Conservation (phyloP, 768 basidiomycete species). For the Serendipita sp. region DNA sequence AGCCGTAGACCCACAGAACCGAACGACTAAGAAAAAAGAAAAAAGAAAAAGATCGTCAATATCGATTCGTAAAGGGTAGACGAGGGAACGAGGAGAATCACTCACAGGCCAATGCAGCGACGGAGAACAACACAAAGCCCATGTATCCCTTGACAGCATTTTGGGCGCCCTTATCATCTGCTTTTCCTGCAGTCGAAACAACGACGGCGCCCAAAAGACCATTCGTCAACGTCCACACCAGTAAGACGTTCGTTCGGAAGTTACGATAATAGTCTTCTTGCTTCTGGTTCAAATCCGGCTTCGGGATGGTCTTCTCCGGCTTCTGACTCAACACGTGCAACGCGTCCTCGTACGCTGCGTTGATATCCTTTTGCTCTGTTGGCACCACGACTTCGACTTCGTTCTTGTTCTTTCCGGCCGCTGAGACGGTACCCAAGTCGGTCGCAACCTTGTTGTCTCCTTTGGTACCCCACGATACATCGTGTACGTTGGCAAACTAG, state of each 20-base stretch:
- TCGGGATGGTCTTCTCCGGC: constrained; percentile 53
- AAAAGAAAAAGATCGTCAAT: background rate
- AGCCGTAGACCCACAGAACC: constrained; percentile 64
- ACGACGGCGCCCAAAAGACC: constrained; percentile 61
- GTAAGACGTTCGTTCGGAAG: constrained; percentile 83
- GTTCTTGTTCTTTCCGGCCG: constrained; percentile 33
- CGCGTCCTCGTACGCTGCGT: constrained; percentile 77
- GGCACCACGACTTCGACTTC: constrained; percentile 80
- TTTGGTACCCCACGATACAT: constrained; percentile 93
- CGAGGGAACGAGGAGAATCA: constrained; percentile 12
- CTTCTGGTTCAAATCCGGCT: constrained; percentile 40
- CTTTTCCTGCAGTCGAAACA: constrained; percentile 43
- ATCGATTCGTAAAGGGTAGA: background rate
- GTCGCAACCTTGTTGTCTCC: constrained; percentile 76
- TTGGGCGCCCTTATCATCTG: constrained; percentile 30
- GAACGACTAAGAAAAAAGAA: constrained; percentile 37
- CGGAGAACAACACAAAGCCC: constrained; percentile 76
- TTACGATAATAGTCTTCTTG: constrained; percentile 80
- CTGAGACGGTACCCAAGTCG: constrained; percentile 68
- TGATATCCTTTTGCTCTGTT: constrained; percentile 75
- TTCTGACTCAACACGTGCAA: constrained; percentile 65
- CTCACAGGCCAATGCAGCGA: constrained; percentile 76
- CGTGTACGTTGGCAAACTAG: constrained; percentile 76
- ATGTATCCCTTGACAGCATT: constrained; percentile 68
- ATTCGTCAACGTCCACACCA: constrained; percentile 83